Conservation (phyloP, 441 rosid genomes). For the Erysimum cheiri region DNA sequence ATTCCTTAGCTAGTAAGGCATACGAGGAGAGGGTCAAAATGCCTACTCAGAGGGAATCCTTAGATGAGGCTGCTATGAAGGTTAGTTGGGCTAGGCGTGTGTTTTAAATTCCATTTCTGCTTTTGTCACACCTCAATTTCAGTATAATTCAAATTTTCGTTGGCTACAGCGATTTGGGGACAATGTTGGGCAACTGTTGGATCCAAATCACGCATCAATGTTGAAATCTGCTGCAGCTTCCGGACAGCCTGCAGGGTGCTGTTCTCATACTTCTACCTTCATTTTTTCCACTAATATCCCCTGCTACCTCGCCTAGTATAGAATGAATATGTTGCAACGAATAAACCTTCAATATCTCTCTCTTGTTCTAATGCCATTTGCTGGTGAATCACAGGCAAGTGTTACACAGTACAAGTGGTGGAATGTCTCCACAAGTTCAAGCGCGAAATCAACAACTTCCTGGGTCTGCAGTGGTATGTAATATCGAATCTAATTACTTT, state of each 20-base stretch:
- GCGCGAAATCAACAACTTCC: conserved; percentile 75
- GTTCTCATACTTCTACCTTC: conserved; percentile 41
- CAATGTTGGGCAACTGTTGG: conserved; percentile 80
- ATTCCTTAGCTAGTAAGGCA: conserved; percentile 77
- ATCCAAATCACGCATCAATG: conserved; percentile 77
- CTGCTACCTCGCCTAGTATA: conserved; percentile 1
- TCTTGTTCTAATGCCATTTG: conserved; percentile 32
- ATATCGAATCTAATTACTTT: conserved; percentile 12
- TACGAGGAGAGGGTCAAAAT: conserved; percentile 80
- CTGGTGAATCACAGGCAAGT: conserved; percentile 71
- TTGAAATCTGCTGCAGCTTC: conserved; percentile 72
- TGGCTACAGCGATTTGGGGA: conserved; percentile 73
- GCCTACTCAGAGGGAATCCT: conserved; percentile 78
- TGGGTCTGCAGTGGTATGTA: conserved; percentile 64
- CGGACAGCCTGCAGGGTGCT: conserved; percentile 89
- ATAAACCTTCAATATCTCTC: neutral
- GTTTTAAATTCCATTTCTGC: conserved; percentile 12
- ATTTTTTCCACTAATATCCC: conserved; percentile 27
- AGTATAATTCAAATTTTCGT: conserved; percentile 17
- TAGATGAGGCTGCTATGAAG: conserved; percentile 81
- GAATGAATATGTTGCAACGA: conserved; percentile 12
- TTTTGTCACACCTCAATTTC: conserved; percentile 2
- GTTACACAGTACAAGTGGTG: conserved; percentile 76
- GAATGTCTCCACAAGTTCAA: conserved; percentile 81
- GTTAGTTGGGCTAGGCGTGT: conserved; percentile 48